Base-by-base conservation (phyloP, 106 monocot species). In the Dioscorea dumetorum region DNA sequence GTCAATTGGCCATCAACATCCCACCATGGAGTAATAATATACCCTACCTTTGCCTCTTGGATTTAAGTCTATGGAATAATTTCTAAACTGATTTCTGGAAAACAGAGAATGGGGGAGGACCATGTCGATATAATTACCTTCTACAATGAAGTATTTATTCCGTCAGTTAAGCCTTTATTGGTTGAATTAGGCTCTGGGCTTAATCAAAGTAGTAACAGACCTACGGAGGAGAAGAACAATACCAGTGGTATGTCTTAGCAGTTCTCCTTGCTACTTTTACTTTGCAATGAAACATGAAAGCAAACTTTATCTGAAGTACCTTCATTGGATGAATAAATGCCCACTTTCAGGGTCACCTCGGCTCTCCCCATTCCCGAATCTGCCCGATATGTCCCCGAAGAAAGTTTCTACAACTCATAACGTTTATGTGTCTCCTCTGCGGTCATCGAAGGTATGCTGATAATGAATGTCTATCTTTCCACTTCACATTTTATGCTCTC, bases 361-460 rank as follows among this genome's bases (percentile, higher is more conserved):
- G 61, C 28, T 92, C 35, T 58, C 91, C 59, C 71, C 78, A 56
- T 97, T 97, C 61, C 97, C 92, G 68, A 86, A 73, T 75, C 78
- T 97, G n/a, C 97, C 97, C 1, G 97, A 97, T 66, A 92, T 97
- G 89, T 97, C 97, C 34, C 97, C 97, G 0, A 97, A 92, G 85
- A 97, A 97, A 81, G 97, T 97, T 63, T 97, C 97, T 35, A 84
- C 89, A 50, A 63, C 84, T 24, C 95, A 91, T 68, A 95, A 95
- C 68, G 85, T 95, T 49, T 97, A 97, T 72, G 97, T 97, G 14
- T 97, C 91, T 78, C 92, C 92, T 23, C 58, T 92, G 65, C 82
- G 86, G 41, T 72, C 92, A 58, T 89, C 97, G 7, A 89, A 89
- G 84, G 92, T 92, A 41, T 41, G 6, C 6, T 41, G 6, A 41